phyloP scores from a whole-genome alignment of 2,329 filamentous ascomycete genomes.

The Sarocladiaceae sp. region DNA sequence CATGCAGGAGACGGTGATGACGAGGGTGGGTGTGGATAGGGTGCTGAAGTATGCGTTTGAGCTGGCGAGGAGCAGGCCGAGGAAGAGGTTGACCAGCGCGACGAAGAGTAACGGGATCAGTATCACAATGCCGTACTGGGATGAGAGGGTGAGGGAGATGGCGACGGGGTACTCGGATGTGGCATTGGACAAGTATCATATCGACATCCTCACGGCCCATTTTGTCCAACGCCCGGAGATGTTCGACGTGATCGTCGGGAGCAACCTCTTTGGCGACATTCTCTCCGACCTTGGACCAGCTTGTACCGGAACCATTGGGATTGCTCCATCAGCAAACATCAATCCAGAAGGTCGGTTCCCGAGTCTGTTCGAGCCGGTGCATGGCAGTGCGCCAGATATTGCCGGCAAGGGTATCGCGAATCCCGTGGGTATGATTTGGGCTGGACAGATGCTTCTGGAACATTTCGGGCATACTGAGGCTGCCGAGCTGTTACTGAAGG shows the following conservation, averaged over 20 bases:
- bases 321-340: slow-evolving; percentile 64
- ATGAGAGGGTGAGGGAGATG: slow-evolving; percentile 50
- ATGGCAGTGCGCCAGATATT: slow-evolving; percentile 68
- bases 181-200: slow-evolving; percentile 56
- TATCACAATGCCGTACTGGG: slow-evolving; percentile 65
- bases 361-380: slow-evolving; percentile 60
- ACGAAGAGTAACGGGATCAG: slow-evolving; percentile 62
- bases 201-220: slow-evolving; percentile 59
- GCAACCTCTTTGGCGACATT: slow-evolving; percentile 60
- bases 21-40: slow-evolving; percentile 52
- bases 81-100: slow-evolving; percentile 57
- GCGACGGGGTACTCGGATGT: slow-evolving; percentile 52
- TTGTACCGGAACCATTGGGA: slow-evolving; percentile 64
- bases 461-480: slow-evolving; percentile 26
- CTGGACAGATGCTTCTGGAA: slow-evolving; percentile 54
- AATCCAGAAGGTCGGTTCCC: slow-evolving; percentile 49
- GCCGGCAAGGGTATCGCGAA: slow-evolving; percentile 68
- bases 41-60: slow-evolving; percentile 60
- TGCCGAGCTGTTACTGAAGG: slow-evolving; percentile 40
- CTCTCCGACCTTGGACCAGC: slow-evolving; percentile 66
- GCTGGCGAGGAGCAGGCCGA: slow-evolving; percentile 48
- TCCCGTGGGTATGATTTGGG: slow-evolving; percentile 67
- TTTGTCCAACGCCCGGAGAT: slow-evolving; percentile 55
- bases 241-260: slow-evolving; percentile 58
- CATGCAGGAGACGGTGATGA: slow-evolving; percentile 59